Conservation (phyloP, 163 green algal species). For the Scenedesmus sp. region DNA sequence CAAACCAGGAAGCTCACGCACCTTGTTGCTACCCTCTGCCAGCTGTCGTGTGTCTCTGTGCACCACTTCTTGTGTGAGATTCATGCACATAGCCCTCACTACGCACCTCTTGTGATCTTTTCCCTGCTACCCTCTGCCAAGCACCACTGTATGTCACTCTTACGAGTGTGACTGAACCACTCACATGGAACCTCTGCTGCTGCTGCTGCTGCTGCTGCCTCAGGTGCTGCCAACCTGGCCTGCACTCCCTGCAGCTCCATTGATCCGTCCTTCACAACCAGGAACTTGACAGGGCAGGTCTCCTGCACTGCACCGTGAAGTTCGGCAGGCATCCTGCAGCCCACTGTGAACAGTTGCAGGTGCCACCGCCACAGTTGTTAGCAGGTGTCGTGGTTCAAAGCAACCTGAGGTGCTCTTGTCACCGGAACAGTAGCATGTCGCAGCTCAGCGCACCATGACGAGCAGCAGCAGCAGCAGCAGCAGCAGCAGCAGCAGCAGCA, state of each 20-base stretch:
- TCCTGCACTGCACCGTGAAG: neutral
- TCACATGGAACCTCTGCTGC: no score
- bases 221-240: neutral
- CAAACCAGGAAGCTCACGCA: no score
- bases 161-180: no score
- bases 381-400: no score
- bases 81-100: no score
- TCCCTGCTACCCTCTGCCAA: no score
- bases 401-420: neutral
- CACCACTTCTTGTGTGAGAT: no score
- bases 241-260: neutral
- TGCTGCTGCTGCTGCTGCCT: neutral
- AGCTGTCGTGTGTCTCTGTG: no score
- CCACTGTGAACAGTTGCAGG: neutral
- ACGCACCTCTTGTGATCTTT: no score
- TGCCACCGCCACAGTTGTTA: neutral
- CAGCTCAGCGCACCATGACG: neutral
- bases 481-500: constrained; percentile 7
- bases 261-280: neutral
- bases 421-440: no score
- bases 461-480: constrained; percentile 7
- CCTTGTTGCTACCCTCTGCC: no score
- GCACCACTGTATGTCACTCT: neutral
- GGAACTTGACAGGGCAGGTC: neutral
- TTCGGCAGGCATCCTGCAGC: neutral